These are phyloP conservation scores for Colletotrichum sp. DNA, from an alignment of 2,329 filamentous ascomycete species.

Conservation along the genomic window DNA sequence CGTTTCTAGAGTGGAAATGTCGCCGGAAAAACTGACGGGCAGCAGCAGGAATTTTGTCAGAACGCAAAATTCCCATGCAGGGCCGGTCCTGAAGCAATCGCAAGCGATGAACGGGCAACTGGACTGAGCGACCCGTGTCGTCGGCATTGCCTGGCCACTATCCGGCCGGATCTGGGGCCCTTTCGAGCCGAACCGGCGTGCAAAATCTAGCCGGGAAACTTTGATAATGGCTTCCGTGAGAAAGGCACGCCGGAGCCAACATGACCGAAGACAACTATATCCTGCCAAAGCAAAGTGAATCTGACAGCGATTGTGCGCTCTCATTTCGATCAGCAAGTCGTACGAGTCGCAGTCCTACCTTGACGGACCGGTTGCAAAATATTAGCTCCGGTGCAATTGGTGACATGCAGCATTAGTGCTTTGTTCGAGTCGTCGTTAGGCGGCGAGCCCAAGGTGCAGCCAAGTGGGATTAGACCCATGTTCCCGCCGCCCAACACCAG, in stretches of 20 bases:
- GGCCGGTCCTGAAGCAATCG: neutral
- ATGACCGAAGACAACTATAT: neutral
- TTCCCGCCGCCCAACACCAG: slow-evolving; percentile 8
- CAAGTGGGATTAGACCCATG: slow-evolving; percentile 13
- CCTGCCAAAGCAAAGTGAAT: neutral
- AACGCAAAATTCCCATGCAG: neutral
- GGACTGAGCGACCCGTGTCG: neutral
- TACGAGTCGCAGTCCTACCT: slow-evolving; percentile 14
- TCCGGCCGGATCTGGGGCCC: neutral
- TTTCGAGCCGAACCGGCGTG: neutral
- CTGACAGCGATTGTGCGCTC: neutral
- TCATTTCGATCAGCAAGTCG: slow-evolving; percentile 11
- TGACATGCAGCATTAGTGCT: slow-evolving; percentile 22
- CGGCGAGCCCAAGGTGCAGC: slow-evolving; percentile 10
- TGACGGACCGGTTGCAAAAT: slow-evolving; percentile 1
- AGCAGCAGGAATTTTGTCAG: neutral
- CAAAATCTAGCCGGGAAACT: neutral
- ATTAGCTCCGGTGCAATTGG: slow-evolving; percentile 13
- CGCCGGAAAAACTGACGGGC: neutral
- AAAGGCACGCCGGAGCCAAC: neutral
- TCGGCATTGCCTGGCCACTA: neutral
- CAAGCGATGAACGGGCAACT: neutral
- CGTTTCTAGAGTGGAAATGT: neutral
- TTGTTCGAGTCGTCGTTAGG: slow-evolving; percentile 2
- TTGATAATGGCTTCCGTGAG: neutral